Conservation (phyloP, 2,329 filamentous ascomycete species). For the Diaporthe batatas region DNA sequence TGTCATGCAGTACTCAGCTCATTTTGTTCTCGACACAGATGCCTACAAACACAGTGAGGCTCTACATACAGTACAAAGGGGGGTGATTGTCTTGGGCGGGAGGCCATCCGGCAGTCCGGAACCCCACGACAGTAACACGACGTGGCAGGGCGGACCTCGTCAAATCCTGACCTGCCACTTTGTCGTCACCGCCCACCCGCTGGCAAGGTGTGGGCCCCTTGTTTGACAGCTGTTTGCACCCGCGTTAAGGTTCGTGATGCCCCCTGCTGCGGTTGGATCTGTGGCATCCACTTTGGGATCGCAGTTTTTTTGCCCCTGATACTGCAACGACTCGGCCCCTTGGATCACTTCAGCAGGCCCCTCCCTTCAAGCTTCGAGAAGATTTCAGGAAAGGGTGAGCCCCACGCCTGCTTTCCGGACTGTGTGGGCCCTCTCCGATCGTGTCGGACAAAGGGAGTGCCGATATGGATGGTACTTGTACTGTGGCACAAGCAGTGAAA, state of each 20-base stretch:
- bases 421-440: slow-evolving; percentile 40
- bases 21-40: slow-evolving; percentile 18
- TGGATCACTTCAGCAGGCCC: slow-evolving; percentile 22
- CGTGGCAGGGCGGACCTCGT: slow-evolving; percentile 39
- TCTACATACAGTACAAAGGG: slow-evolving; percentile 31
- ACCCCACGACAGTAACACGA: slow-evolving; percentile 39
- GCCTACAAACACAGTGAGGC: slow-evolving; percentile 32
- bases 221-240: slow-evolving; percentile 42
- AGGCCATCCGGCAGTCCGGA: slow-evolving; percentile 30
- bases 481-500: slow-evolving; percentile 7
- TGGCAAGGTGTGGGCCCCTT: slow-evolving; percentile 28
- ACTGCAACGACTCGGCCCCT: slow-evolving; percentile 31
- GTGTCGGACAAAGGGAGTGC: slow-evolving; percentile 24
- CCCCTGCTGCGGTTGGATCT: slow-evolving; percentile 30
- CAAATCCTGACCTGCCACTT: slow-evolving; percentile 39
- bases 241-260: slow-evolving; percentile 35
- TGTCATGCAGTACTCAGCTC: slow-evolving; percentile 35
- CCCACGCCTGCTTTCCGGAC: slow-evolving; percentile 37
- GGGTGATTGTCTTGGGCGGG: slow-evolving; percentile 27
- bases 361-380: slow-evolving; percentile 42
- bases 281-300: slow-evolving; percentile 33
- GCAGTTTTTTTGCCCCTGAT: slow-evolving; percentile 32
- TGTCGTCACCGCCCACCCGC: slow-evolving; percentile 40
- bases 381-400: slow-evolving; percentile 39
- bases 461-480: background rate